These are phyloP conservation scores for Piromyces finnis DNA, from an alignment of 192 early-diverging fungal species.

Conservation along the genomic window DNA sequence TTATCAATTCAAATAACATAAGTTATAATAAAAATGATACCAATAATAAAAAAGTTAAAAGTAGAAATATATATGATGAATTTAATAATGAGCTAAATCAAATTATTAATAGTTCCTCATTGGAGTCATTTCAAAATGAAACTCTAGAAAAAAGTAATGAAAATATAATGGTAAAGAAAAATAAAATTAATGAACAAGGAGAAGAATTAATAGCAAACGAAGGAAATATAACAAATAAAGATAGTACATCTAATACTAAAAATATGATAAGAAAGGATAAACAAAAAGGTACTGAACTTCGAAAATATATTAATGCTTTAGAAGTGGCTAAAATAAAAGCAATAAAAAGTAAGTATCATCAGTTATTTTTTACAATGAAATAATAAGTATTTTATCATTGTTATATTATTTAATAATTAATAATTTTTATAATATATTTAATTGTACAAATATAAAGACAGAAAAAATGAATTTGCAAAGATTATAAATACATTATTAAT, in stretches of 20 bases:
- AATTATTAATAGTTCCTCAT: too few relatives aligned
- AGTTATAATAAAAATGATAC: not conserved
- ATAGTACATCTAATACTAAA: not conserved
- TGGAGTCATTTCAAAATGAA: too few relatives aligned
- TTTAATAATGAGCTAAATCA: too few relatives aligned
- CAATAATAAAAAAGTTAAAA: not conserved
- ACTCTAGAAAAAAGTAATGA: not conserved
- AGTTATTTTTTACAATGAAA: not conserved
- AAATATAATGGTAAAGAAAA: not conserved
- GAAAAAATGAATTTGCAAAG: not conserved
- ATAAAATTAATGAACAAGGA: too few relatives aligned
- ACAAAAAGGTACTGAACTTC: not conserved
- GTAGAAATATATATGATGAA: too few relatives aligned
- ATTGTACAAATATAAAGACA: not conserved
- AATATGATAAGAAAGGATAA: not conserved
- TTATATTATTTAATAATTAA: too few relatives aligned
- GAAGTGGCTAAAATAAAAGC: not conserved
- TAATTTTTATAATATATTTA: not conserved
- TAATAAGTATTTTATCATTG: not conserved
- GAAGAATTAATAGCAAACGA: too few relatives aligned
- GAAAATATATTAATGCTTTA: not conserved
- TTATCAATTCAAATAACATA: not conserved
- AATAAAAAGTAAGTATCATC: not conserved
- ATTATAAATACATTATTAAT: not conserved
- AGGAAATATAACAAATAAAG: too few relatives aligned